Conservation (phyloP, 306 rosid species). For the Alnus rubra region DNA sequence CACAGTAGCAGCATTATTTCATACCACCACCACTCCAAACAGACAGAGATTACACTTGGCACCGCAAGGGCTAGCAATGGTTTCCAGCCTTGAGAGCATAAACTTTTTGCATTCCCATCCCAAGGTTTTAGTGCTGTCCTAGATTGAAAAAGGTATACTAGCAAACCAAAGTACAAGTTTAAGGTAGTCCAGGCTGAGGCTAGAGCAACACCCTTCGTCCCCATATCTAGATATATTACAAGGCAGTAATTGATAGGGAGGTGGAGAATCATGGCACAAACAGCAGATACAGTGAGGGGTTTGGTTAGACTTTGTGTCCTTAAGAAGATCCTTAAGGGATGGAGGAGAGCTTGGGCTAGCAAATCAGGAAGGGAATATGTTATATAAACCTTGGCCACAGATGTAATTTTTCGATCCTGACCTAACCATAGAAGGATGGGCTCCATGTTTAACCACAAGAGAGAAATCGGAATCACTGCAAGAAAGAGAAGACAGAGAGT, state of each 20-base stretch:
- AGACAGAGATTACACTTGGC: conserved; percentile 14
- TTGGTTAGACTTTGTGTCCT: conserved; percentile 12
- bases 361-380: conserved; percentile 14
- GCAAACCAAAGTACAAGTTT: conserved; percentile 16
- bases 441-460: conserved; percentile 12
- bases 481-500: conserved; percentile 7
- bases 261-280: conserved; percentile 9
- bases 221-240: background rate
- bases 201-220: conserved; percentile 10
- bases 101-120: conserved; percentile 3
- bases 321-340: conserved; percentile 6
- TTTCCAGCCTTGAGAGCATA: conserved; percentile 6
- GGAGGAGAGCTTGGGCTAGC: conserved; percentile 7
- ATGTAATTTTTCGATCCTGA: background rate
- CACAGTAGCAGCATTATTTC: conserved; percentile 15
- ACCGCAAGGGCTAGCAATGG: conserved; percentile 5
- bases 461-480: conserved; percentile 2
- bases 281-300: conserved; percentile 9
- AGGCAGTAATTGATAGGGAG: conserved; percentile 8
- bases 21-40: conserved; percentile 21
- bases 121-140: conserved; percentile 12
- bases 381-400: conserved; percentile 5
- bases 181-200: conserved; percentile 10
- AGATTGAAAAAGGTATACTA: conserved; percentile 7
- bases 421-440: conserved; percentile 6